A percentile compares a stretch with the other conserved stretches of the same genome.
These are phyloP conservation scores for Mycena vitilis DNA, from an alignment of 768 basidiomycete genomes.

Conservation along the genomic window DNA sequence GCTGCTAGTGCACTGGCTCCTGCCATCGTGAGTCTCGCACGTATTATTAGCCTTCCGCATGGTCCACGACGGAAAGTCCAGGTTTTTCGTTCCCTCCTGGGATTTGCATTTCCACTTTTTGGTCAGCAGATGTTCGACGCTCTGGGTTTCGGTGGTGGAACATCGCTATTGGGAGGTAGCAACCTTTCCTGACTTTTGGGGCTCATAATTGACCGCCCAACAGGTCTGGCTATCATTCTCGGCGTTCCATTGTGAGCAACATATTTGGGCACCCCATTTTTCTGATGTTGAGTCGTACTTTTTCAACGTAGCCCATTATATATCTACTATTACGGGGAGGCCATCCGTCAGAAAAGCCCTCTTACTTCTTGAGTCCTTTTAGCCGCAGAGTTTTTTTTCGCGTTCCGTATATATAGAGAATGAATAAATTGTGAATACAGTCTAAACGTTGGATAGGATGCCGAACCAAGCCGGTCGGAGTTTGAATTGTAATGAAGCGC, in stretches of 20 bases:
- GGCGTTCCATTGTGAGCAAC: constrained; percentile 60
- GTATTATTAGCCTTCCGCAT: not conserved
- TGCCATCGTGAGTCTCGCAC: constrained; percentile 54
- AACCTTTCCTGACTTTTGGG: not conserved
- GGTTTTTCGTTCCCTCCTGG: constrained; percentile 71
- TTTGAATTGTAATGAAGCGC: not conserved
- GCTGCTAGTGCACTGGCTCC: constrained; percentile 75
- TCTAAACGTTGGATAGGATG: not conserved
- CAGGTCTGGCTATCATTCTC: constrained; percentile 50
- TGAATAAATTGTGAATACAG: no score
- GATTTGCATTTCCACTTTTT: constrained; percentile 74
- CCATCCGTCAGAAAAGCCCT: constrained; percentile 26
- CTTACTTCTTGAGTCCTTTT: not conserved
- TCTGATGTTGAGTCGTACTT: no score
- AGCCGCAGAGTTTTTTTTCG: not conserved
- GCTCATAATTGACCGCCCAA: constrained; percentile 41
- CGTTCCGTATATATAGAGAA: not conserved
- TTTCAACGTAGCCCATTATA: not conserved
- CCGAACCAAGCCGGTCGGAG: constrained; percentile 12
- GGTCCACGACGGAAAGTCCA: constrained; percentile 31
- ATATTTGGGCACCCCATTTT: not conserved
- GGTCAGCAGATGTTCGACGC: constrained; percentile 66
- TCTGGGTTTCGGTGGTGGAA: constrained; percentile 62
- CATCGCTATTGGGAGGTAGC: constrained; percentile 55
- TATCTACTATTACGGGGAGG: constrained; percentile 47